These are phyloP conservation scores for Jatropha curcas DNA, from an alignment of 345 rosid species.

Conservation along the genomic window DNA sequence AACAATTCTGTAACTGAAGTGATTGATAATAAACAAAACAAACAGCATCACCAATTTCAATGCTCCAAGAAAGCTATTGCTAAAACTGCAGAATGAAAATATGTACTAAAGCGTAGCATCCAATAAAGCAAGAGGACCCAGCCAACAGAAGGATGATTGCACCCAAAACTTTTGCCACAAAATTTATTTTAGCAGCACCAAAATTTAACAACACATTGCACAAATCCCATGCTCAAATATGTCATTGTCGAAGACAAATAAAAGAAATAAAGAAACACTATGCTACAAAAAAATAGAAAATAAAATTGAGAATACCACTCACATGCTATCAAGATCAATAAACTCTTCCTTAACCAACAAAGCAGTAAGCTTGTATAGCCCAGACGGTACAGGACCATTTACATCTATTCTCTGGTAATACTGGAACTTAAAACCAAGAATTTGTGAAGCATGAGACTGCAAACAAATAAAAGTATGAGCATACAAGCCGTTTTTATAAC, in stretches of 20 bases:
- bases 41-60: not conserved
- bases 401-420: conserved; percentile 90
- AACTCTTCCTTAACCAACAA: conserved; percentile 87
- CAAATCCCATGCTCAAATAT: no score
- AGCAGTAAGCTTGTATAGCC: conserved; percentile 92
- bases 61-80: no score
- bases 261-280: not conserved
- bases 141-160: not conserved
- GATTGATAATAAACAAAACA: not conserved
- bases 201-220: not conserved
- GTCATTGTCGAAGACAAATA: no score
- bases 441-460: conserved; percentile 99
- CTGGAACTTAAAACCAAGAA: conserved; percentile 98
- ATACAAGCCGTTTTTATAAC: conserved; percentile 3
- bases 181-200: not conserved
- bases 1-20: not conserved
- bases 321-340: conserved; percentile 95
- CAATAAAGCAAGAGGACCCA: not conserved
- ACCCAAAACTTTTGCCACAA: not conserved
- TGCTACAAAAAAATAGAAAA: not conserved
- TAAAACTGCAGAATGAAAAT: not conserved
- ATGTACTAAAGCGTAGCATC: not conserved
- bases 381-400: conserved; percentile 71
- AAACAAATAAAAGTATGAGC: conserved; percentile 30
- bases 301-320: conserved; percentile 37